Percentiles rank a stretch among this genome's conserved stretches.
These are phyloP conservation scores for Peltaster fructicola DNA, from an alignment of 2,329 filamentous ascomycete genomes.

Conservation along the genomic window DNA sequence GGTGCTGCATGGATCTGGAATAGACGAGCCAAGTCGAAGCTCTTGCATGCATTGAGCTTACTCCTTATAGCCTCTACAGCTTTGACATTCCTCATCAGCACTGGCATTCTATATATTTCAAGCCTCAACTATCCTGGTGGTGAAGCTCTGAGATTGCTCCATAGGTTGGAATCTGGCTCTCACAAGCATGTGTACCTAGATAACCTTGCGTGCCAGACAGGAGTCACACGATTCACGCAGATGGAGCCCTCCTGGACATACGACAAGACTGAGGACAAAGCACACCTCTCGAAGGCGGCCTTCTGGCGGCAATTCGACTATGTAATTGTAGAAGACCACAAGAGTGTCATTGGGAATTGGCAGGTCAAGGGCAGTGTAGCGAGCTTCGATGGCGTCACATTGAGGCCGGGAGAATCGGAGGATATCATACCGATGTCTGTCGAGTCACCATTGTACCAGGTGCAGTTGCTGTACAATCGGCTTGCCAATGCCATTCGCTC, in stretches of 20 bases:
- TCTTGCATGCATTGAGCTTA: constrained; percentile 38
- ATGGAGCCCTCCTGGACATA: constrained; percentile 32
- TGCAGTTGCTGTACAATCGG: constrained; percentile 4
- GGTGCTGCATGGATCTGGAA: constrained; percentile 48
- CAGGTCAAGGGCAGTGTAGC: constrained; percentile 31
- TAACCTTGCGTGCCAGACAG: constrained; percentile 46
- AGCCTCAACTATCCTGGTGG: constrained; percentile 90
- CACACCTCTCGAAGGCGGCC: constrained; percentile 26
- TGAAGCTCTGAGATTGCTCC: constrained; percentile 43
- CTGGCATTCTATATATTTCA: constrained; percentile 56
- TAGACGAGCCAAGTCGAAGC: constrained; percentile 42
- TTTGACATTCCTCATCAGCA: constrained; percentile 41
- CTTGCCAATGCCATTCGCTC: neutral
- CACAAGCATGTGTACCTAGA: constrained; percentile 32
- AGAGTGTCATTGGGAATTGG: constrained; percentile 34
- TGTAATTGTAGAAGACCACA: constrained; percentile 34
- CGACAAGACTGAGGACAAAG: constrained; percentile 39
- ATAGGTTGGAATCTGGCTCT: constrained; percentile 12
- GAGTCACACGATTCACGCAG: constrained; percentile 42
- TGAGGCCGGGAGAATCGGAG: constrained; percentile 23
- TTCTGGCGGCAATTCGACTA: constrained; percentile 46
- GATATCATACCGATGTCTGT: constrained; percentile 9
- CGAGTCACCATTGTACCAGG: too few relatives aligned
- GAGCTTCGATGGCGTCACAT: constrained; percentile 32
- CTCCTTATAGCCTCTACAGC: constrained; percentile 42